Evolutionary conservation across 305 asterid genomes (phyloP).

Genomic region (Fraxinus sp.): DNA sequence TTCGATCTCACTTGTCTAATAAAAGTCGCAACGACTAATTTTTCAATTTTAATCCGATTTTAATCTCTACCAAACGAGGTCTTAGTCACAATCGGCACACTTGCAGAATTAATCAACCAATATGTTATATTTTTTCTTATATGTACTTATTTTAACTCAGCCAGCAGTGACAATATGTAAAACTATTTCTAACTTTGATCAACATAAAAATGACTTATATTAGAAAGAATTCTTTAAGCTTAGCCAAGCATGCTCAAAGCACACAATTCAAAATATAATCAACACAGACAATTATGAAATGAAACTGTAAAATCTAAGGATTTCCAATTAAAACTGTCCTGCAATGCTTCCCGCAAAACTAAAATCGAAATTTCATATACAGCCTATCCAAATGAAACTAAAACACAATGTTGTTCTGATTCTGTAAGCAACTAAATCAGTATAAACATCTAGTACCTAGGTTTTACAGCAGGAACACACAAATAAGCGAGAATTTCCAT

Average conservation of each 20-base stretch:
- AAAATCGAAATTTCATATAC: conserved; percentile 40
- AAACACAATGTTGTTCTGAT: conserved; percentile 29
- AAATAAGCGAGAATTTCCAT: conserved; percentile 37
- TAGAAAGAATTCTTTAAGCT: background rate
- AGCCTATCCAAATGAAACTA: conserved; percentile 34
- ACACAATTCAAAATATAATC: background rate
- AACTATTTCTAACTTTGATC: background rate
- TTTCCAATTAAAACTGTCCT: background rate
- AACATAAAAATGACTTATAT: background rate
- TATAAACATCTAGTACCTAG: conserved; percentile 62
- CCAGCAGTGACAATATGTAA: background rate
- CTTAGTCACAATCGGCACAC: background rate
- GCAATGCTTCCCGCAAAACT: conserved; percentile 16
- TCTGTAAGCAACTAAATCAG: conserved; percentile 49
- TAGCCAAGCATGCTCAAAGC: background rate
- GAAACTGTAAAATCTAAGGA: background rate
- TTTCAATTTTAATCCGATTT: too few species aligned
- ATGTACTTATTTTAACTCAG: background rate
- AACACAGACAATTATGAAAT: background rate
- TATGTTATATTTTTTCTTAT: background rate
- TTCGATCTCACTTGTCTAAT: too few species aligned
- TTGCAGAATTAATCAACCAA: background rate
- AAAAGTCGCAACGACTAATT: too few species aligned
- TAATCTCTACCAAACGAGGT: too few species aligned
- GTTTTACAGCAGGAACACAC: conserved; percentile 51